Evolutionary conservation across 192 early-diverging fungal species (phyloP), one percentile per base, ranked within the genome.

Genomic region (Glomus cerebriforme): DNA sequence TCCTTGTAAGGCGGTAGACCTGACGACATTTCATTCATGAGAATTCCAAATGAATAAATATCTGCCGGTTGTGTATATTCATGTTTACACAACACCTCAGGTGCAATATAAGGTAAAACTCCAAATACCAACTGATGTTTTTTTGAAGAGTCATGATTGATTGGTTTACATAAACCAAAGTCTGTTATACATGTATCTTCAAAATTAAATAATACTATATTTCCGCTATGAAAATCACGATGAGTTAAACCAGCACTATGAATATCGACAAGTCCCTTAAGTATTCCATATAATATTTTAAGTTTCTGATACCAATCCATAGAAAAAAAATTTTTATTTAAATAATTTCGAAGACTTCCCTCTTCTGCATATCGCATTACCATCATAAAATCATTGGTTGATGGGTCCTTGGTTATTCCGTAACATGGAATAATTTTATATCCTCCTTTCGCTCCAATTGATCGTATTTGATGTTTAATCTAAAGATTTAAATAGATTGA

Each of bases 371-470:
- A 74, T 74, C 27, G 9, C 73, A 74, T 74, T 15, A 73, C 71
- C 71, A 73, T 73, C 22, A 73, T 24, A 35, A 32, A 73, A 54
- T 73, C 34, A 8, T 54, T 13, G 47, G 71, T 45, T 54, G 8
- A 1, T 32, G 71, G 71, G n/a, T 73, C 71, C 43, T 73, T 26
- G 15, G 71, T 32, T 32, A 73, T 73, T 27, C 71, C 71, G 24
- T 73, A 73, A 49, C 71, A 73, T 49, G 35, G 71, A 49, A 73
- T 35, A n/a, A 73, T 73, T 73, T 29, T 54, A 27, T 73, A 49
- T 3, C 45, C 26, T 29, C 26, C 45, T 49, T n/a, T 27, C 8
- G 43, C 12, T 19, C 22, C 66, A 10, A 68, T 22, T 45, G 34
- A 73, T 45, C 17, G 22, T 73, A 22, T 26, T 12, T 73, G 71